These are phyloP conservation scores for Ostreobium quekettii DNA, from an alignment of 139 green algal genomes.

Conservation along the genomic window DNA sequence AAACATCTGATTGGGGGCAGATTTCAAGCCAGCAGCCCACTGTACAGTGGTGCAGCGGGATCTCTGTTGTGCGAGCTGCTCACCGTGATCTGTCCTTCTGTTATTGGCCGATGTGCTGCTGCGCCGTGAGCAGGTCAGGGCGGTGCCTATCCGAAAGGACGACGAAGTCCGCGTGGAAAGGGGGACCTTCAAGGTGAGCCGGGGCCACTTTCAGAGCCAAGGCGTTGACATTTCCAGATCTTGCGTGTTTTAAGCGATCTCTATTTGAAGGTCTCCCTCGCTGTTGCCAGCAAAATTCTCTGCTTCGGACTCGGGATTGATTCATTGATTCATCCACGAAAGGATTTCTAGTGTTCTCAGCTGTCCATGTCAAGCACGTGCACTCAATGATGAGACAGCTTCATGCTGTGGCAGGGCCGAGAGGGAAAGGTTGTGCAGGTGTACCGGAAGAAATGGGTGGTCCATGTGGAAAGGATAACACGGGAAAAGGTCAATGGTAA, in stretches of 20 bases:
- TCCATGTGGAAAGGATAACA: conserved; percentile 97
- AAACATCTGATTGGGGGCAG: conserved; percentile 9
- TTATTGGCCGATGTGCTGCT: not conserved
- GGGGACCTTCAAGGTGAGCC: conserved; percentile 90
- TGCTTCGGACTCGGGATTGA: too few species aligned
- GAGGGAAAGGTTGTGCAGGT: conserved; percentile 96
- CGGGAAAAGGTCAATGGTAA: conserved; percentile 98
- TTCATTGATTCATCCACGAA: too few species aligned
- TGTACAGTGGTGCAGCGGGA: not conserved
- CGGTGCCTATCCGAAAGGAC: conserved; percentile 95
- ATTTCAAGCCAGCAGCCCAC: not conserved
- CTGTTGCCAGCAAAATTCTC: not conserved
- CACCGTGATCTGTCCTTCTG: not conserved
- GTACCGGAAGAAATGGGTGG: conserved; percentile 99
- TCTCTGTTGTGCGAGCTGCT: not conserved
- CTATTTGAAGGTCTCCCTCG: not conserved
- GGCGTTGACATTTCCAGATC: too few species aligned
- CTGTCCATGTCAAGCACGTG: not conserved
- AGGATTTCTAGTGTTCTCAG: too few species aligned
- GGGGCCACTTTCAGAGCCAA: too few species aligned
- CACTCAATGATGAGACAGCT: not conserved
- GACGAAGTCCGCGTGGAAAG: conserved; percentile 95
- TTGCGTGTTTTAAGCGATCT: not conserved
- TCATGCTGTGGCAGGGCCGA: conserved; percentile 47
- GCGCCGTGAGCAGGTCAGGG: conserved; percentile 69